These are phyloP conservation scores for Auriscalpium vulgare DNA, from an alignment of 768 basidiomycete species.

Conservation along the genomic window DNA sequence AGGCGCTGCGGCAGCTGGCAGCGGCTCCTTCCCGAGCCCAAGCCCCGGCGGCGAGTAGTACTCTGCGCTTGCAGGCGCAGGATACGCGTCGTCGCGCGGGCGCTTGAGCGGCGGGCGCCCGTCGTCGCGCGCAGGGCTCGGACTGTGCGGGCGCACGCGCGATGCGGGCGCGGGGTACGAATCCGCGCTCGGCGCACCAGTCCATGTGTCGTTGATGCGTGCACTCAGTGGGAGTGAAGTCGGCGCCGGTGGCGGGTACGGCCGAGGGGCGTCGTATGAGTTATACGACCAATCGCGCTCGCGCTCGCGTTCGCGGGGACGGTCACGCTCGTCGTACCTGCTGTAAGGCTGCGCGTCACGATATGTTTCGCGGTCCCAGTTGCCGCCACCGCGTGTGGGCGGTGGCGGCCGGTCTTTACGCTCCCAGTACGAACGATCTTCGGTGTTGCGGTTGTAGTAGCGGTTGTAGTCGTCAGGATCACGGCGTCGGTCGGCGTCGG, in stretches of 20 bases:
- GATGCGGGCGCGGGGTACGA: background rate
- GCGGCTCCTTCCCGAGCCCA: background rate
- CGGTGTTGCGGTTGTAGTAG: background rate
- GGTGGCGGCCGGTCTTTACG: background rate
- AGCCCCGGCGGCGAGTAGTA: conserved; percentile 1
- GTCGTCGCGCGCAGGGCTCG: conserved; percentile 6
- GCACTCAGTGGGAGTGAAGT: conserved; percentile 6
- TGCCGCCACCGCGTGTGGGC: background rate
- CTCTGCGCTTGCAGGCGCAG: background rate
- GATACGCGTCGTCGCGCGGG: conserved; percentile 9
- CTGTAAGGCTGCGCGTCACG: background rate
- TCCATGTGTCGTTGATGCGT: conserved; percentile 4
- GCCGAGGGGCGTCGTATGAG: background rate
- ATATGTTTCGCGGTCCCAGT: background rate
- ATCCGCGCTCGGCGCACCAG: conserved; percentile 1
- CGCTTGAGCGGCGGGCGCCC: conserved; percentile 12
- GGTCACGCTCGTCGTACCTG: background rate
- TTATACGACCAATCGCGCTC: background rate
- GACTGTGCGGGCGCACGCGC: conserved; percentile 13
- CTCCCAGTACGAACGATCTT: background rate
- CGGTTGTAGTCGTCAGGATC: background rate
- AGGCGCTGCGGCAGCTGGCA: background rate
- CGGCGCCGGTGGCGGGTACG: background rate
- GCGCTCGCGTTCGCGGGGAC: background rate
- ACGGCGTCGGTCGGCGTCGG: background rate